Conservation (phyloP, 176 grass and related monocot species). For the maize (Zea mays) region DNA sequence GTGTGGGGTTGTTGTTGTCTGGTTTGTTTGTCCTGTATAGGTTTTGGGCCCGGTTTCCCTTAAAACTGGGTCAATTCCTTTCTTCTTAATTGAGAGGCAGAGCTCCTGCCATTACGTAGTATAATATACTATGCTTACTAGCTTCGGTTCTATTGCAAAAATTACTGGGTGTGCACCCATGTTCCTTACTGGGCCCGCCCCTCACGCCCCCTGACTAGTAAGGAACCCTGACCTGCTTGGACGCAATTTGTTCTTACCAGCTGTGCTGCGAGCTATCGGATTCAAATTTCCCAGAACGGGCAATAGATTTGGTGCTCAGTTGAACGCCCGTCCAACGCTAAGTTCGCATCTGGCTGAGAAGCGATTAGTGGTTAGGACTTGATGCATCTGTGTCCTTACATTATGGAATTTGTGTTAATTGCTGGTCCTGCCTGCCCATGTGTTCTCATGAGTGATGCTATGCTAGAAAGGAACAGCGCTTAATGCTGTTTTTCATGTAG, state of each 20-base stretch:
- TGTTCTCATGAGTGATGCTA: not conserved
- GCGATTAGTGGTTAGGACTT: not conserved
- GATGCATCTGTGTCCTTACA: not conserved
- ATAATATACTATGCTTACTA: not conserved
- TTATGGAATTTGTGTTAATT: not conserved
- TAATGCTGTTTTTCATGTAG: not conserved
- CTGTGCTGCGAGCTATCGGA: not conserved
- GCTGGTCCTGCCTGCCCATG: not conserved
- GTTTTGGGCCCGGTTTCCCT: too few species aligned
- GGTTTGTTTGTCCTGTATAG: too few species aligned
- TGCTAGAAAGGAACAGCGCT: not conserved
- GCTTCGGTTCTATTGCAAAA: not conserved
- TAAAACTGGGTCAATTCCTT: too few species aligned
- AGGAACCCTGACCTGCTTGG: not conserved
- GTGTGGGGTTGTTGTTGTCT: too few species aligned
- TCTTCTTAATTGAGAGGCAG: too few species aligned
- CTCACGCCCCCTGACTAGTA: not conserved
- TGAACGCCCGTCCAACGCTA: not conserved
- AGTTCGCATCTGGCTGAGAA: not conserved
- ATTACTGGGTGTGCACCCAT: not conserved
- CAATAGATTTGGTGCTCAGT: not conserved
- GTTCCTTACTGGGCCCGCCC: not conserved
- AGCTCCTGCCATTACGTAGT: too few species aligned
- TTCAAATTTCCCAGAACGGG: not conserved
- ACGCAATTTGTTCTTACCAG: not conserved